A percentile compares a stretch with the other conserved stretches of the same genome.
These are phyloP conservation scores for Blastosporella zonata DNA, from an alignment of 1,284 basidiomycete genomes.

Conservation along the genomic window DNA sequence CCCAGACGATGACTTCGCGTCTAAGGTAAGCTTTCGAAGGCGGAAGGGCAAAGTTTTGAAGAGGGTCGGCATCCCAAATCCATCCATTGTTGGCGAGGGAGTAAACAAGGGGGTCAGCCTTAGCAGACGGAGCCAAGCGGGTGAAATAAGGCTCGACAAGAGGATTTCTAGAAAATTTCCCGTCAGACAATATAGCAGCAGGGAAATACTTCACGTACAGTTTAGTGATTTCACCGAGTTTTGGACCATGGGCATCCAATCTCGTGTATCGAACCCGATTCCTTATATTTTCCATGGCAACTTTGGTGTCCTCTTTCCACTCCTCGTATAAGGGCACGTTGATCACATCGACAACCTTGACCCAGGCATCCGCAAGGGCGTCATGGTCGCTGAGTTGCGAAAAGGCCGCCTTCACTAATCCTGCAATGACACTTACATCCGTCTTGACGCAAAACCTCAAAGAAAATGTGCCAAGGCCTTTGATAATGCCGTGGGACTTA, in stretches of 20 bases:
- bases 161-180: conserved; percentile 52
- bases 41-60: conserved; percentile 92
- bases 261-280: conserved; percentile 80
- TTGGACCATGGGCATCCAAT: conserved; percentile 80
- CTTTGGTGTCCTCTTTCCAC: conserved; percentile 79
- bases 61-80: conserved; percentile 97
- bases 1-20: conserved; percentile 96
- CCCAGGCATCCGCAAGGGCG: conserved; percentile 69
- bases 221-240: conserved; percentile 76
- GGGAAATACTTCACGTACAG: conserved; percentile 46
- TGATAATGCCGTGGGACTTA: conserved; percentile 50
- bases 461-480: conserved; percentile 57
- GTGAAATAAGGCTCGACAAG: conserved; percentile 91
- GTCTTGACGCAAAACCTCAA: conserved; percentile 69
- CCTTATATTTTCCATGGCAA: conserved; percentile 71
- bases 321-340: conserved; percentile 87
- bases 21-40: conserved; percentile 96
- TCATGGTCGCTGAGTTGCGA: conserved; percentile 47
- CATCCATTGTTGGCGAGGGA: conserved; percentile 97
- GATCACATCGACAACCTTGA: conserved; percentile 74
- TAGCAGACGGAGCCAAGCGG: conserved; percentile 58
- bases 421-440: conserved; percentile 58
- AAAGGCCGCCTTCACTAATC: conserved; percentile 72
- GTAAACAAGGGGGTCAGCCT: conserved; percentile 67
- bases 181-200: conserved; percentile 10